Conservation (phyloP, 192 early-diverging fungal genomes). For the Linnemannia zychae region DNA sequence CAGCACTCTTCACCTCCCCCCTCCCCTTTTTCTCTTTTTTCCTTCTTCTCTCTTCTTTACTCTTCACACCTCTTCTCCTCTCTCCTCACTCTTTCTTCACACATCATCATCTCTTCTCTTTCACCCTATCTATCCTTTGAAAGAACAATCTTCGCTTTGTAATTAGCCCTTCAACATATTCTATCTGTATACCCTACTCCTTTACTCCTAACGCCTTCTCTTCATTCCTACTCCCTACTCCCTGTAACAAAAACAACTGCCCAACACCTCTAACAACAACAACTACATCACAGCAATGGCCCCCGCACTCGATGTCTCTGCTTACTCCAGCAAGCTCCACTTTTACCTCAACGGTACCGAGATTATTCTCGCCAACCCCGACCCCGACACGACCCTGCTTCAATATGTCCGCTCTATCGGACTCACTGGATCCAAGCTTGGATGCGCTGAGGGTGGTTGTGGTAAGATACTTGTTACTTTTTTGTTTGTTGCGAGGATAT, state of each 20-base stretch:
- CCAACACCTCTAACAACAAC: background rate
- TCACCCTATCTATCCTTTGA: background rate
- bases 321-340: conserved; percentile 60
- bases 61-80: background rate
- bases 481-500: conserved; percentile 31
- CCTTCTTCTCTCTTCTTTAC: conserved; percentile 1
- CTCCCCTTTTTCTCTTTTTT: background rate
- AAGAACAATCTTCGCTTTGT: background rate
- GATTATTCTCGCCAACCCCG: conserved; percentile 66
- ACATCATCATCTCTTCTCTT: background rate
- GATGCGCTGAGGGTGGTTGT: conserved; percentile 85
- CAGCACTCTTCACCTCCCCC: background rate
- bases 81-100: background rate
- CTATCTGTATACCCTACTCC: background rate
- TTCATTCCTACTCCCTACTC: background rate
- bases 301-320: conserved; percentile 34
- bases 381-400: conserved; percentile 74
- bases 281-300: conserved; percentile 10
- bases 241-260: background rate
- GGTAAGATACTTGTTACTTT: conserved; percentile 47
- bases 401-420: conserved; percentile 76
- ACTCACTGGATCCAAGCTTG: conserved; percentile 82
- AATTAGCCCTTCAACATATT: background rate
- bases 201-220: background rate
- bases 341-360: conserved; percentile 75